A percentile compares a stretch with the other conserved stretches of the same genome.
phyloP scores from a whole-genome alignment of 768 basidiomycete genomes.

The Hygrophorus pudorinus region DNA sequence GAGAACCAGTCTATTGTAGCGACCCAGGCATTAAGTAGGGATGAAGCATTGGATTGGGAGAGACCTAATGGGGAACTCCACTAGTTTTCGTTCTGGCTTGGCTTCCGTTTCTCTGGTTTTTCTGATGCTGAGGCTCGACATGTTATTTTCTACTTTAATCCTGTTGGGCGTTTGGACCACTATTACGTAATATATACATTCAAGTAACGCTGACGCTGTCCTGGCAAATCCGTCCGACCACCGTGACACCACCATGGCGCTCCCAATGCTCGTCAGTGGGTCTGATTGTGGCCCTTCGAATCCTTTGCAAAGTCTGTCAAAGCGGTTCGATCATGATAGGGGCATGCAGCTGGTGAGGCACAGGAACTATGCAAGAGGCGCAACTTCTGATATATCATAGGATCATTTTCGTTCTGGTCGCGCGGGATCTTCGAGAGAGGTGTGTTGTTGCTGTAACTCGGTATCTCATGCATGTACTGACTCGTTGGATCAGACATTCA shows the following conservation, averaged over 20 bases:
- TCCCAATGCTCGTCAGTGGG: conserved; percentile 68
- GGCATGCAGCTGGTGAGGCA: conserved; percentile 60
- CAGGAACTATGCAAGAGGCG: not conserved
- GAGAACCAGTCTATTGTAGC: not conserved
- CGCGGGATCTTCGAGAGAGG: conserved; percentile 56
- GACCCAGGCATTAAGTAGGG: not conserved
- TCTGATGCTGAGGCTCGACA: not conserved
- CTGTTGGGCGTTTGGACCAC: not conserved
- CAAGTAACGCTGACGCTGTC: conserved; percentile 26
- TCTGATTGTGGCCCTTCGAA: conserved; percentile 84
- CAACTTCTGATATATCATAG: conserved; percentile 21
- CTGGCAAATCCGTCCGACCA: not conserved
- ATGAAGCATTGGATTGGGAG: conserved; percentile 1
- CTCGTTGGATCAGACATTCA: conserved; percentile 39
- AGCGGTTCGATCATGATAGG: conserved; percentile 70
- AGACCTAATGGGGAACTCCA: too few species aligned
- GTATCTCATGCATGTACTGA: conserved; percentile 1
- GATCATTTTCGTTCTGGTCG: conserved; percentile 60
- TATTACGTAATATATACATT: conserved; percentile 26
- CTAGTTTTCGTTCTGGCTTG: too few species aligned
- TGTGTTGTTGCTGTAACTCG: conserved; percentile 18
- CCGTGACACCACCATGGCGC: conserved; percentile 44
- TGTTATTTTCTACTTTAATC: not conserved
- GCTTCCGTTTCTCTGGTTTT: too few species aligned
- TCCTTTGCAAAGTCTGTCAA: conserved; percentile 69